These are phyloP conservation scores for Xerocomellus intermedius DNA, from an alignment of 768 basidiomycete species.

Conservation along the genomic window DNA sequence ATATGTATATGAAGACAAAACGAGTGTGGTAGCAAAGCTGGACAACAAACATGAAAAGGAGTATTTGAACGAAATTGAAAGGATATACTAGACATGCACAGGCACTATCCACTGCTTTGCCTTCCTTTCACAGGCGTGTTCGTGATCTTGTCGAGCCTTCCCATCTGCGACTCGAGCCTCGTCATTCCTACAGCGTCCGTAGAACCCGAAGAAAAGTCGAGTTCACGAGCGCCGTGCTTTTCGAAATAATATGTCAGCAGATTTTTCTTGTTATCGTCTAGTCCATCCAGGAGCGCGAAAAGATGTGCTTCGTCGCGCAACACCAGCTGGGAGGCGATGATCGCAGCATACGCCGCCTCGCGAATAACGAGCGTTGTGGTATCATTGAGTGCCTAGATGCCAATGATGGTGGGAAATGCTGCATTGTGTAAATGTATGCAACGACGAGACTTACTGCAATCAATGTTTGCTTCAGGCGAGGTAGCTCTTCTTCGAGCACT, in stretches of 20 bases:
- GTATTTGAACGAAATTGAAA: neutral
- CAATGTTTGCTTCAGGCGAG: constrained; percentile 68
- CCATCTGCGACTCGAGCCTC: constrained; percentile 77
- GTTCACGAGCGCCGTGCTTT: constrained; percentile 74
- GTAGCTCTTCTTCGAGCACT: constrained; percentile 84
- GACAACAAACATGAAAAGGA: constrained; percentile 1
- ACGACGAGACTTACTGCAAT: constrained; percentile 51
- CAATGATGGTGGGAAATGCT: neutral
- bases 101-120: constrained; percentile 9
- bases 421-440: neutral
- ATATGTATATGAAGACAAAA: constrained; percentile 14
- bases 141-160: constrained; percentile 73
- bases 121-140: constrained; percentile 59
- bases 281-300: constrained; percentile 74
- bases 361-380: constrained; percentile 72
- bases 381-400: constrained; percentile 66
- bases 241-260: constrained; percentile 86
- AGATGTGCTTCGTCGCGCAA: constrained; percentile 81
- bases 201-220: constrained; percentile 32
- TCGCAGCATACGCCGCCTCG: constrained; percentile 77
- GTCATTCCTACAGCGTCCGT: constrained; percentile 50
- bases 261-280: constrained; percentile 91
- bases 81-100: neutral
- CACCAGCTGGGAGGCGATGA: constrained; percentile 82
- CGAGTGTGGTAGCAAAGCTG: constrained; percentile 8